Conservation (phyloP, 192 early-diverging fungal genomes). For the Dissophora ornata region DNA sequence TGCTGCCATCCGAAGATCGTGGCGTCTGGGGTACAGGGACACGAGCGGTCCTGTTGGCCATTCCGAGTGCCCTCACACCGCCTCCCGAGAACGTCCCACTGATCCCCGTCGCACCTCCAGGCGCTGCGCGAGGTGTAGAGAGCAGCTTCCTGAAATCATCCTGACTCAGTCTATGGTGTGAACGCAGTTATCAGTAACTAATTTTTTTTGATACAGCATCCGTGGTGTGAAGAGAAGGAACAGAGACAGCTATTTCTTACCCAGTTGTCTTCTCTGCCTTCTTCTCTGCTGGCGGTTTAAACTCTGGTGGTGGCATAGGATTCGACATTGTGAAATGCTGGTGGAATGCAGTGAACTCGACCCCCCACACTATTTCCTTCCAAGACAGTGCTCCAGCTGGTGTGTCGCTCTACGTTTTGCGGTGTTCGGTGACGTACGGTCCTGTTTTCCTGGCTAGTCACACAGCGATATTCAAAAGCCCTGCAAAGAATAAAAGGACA, state of each 20-base stretch:
- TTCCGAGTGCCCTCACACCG: slow-evolving; percentile 53
- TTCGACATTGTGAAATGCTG: slow-evolving; percentile 51
- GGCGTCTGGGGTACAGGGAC: slow-evolving; percentile 28
- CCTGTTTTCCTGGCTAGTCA: no score
- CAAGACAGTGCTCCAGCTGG: no score
- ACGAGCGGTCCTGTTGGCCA: slow-evolving; percentile 52
- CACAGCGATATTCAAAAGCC: no score
- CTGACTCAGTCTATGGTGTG: slow-evolving; percentile 74
- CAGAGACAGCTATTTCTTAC: background rate
- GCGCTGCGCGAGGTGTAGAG: slow-evolving; percentile 71
- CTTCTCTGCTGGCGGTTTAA: slow-evolving; percentile 45
- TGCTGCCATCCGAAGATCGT: slow-evolving; percentile 22
- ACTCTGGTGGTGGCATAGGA: slow-evolving; percentile 48
- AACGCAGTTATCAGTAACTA: no score
- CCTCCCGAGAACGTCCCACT: slow-evolving; percentile 60
- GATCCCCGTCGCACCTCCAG: slow-evolving; percentile 37
- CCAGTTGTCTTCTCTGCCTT: slow-evolving; percentile 37
- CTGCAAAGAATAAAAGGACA: no score
- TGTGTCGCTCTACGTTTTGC: no score
- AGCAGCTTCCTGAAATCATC: slow-evolving; percentile 85
- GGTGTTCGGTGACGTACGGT: no score
- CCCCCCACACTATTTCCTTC: background rate
- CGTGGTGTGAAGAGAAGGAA: no score
- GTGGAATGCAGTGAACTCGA: background rate
- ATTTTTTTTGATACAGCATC: no score